phyloP scores from a whole-genome alignment of 805 yeast genomes.

The Metschnikowia picachoensis region DNA sequence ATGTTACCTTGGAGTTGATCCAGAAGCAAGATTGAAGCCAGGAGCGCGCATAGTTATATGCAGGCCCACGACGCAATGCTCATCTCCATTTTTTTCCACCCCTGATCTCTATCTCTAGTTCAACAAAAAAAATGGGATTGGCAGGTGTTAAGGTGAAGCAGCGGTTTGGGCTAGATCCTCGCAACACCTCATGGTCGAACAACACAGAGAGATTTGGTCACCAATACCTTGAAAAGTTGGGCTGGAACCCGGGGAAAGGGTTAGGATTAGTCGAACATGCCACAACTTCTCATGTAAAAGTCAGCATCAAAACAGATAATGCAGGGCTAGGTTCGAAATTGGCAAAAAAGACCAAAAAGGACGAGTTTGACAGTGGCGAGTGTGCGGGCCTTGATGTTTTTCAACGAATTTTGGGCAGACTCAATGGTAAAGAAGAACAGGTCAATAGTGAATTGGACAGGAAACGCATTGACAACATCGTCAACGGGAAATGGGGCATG shows the following conservation, averaged over 20 bases:
- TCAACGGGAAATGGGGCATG: slow-evolving; percentile 88
- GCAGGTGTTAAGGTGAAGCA: slow-evolving; percentile 79
- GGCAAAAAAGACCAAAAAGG: slow-evolving; percentile 53
- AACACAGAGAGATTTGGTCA: slow-evolving; percentile 84
- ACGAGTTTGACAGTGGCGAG: slow-evolving; percentile 75
- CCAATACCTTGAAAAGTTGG: slow-evolving; percentile 71
- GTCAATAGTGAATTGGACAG: slow-evolving; percentile 63
- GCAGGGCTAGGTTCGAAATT: slow-evolving; percentile 87
- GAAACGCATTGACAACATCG: slow-evolving; percentile 61
- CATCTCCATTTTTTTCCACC: slow-evolving; percentile 2
- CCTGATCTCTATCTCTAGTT: not conserved
- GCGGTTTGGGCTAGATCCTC: slow-evolving; percentile 86
- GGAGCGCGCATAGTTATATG: not conserved
- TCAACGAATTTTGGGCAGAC: slow-evolving; percentile 82
- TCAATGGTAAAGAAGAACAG: slow-evolving; percentile 79
- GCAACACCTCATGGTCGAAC: slow-evolving; percentile 93
- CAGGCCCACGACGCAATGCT: not conserved
- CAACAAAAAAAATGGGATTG: slow-evolving; percentile 60
- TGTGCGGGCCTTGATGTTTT: slow-evolving; percentile 90
- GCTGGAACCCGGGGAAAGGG: slow-evolving; percentile 93
- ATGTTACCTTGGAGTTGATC: not conserved
- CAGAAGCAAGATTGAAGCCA: not conserved
- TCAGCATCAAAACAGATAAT: slow-evolving; percentile 74
- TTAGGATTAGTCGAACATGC: slow-evolving; percentile 69
- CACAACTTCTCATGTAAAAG: slow-evolving; percentile 77